These are phyloP conservation scores for Tetramitus jugosus DNA, from an alignment of 208 protist genomes.

Conservation along the genomic window DNA sequence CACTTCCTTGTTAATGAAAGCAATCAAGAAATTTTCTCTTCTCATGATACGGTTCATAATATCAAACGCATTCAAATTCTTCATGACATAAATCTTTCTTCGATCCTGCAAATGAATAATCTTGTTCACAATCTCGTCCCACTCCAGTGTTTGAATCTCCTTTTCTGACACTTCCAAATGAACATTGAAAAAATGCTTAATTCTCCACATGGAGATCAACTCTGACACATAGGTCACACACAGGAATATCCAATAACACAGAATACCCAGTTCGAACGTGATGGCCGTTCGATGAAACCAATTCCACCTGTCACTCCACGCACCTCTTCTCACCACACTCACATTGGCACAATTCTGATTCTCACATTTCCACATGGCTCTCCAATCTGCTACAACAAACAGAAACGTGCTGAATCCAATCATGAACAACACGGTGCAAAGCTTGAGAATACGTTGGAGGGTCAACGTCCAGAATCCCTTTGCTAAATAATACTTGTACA, in stretches of 20 bases:
- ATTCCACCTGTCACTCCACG: neutral
- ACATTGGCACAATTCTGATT: neutral
- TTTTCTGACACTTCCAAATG: slow-evolving; percentile 33
- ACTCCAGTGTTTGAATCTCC: slow-evolving; percentile 40
- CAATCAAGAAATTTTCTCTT: slow-evolving; percentile 45
- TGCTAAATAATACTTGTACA: slow-evolving; percentile 39
- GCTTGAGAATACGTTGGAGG: slow-evolving; percentile 25
- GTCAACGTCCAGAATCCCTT: slow-evolving; percentile 45
- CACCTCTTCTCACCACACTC: slow-evolving; percentile 8
- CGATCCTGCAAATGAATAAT: slow-evolving; percentile 25
- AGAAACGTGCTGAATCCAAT: slow-evolving; percentile 40
- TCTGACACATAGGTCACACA: slow-evolving; percentile 28
- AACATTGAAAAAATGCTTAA: slow-evolving; percentile 28
- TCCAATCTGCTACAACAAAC: slow-evolving; percentile 38
- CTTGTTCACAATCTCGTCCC: slow-evolving; percentile 33
- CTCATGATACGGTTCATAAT: slow-evolving; percentile 44
- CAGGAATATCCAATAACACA: slow-evolving; percentile 29
- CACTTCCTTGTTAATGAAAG: slow-evolving; percentile 36
- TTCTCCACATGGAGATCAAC: too few species aligned
- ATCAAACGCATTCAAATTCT: slow-evolving; percentile 23
- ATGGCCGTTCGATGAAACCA: slow-evolving; percentile 30
- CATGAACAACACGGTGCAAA: slow-evolving; percentile 40
- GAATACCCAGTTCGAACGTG: slow-evolving; percentile 30
- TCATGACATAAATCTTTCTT: slow-evolving; percentile 21
- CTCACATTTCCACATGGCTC: slow-evolving; percentile 18